Percentiles rank a stretch among this genome's conserved stretches.
These are phyloP conservation scores for Suillus decipiens DNA, from an alignment of 768 basidiomycete genomes.

Conservation along the genomic window DNA sequence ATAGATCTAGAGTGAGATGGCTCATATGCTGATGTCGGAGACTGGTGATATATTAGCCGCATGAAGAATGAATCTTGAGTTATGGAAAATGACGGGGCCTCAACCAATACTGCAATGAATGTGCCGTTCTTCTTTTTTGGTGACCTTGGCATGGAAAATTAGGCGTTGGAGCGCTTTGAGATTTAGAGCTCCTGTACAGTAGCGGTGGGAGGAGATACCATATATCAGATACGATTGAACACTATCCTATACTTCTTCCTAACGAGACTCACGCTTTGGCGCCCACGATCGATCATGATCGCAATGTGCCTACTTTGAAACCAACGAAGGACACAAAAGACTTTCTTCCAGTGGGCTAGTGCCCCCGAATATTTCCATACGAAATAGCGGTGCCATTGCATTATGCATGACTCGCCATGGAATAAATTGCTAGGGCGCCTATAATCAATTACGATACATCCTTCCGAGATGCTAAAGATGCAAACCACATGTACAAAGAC, in stretches of 20 bases:
- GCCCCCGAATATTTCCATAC: not conserved
- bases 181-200: not conserved
- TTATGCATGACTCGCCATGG: not conserved
- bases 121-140: not conserved
- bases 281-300: not conserved
- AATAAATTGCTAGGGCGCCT: not conserved
- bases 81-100: not conserved
- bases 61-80: not conserved
- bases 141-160: not conserved
- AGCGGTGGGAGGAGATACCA: not conserved
- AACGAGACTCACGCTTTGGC: not conserved
- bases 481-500: not conserved
- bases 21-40: not conserved
- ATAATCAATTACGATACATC: slow-evolving; percentile 1
- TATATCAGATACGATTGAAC: not conserved
- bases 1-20: not conserved
- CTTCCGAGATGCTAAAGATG: not conserved
- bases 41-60: not conserved
- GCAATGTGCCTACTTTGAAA: not conserved
- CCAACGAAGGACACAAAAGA: not conserved
- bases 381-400: not conserved
- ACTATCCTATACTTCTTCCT: not conserved
- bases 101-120: not conserved
- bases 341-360: not conserved
- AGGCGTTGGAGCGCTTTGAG: not conserved